Percentiles rank a stretch among this genome's conserved stretches.
phyloP scores from a whole-genome alignment of 2,329 filamentous ascomycete species.

The Bipolaris zeicola region DNA sequence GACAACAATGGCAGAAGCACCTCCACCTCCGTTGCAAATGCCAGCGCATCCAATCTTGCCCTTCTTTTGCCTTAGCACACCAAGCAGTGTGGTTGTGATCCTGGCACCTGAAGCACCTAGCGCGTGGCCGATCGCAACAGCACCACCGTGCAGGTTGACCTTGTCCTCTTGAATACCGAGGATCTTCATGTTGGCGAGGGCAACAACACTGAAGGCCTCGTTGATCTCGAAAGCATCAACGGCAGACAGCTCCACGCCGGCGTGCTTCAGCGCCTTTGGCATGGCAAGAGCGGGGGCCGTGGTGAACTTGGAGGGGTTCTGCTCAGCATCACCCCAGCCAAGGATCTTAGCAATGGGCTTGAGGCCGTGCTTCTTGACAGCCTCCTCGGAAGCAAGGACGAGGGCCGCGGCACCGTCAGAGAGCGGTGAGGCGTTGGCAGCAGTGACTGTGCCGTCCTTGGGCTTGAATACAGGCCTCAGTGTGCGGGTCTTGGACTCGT shows the following conservation, averaged over 20 bases:
- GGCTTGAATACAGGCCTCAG: constrained; percentile 80
- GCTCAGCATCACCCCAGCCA: constrained; percentile 94
- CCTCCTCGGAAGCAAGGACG: constrained; percentile 91
- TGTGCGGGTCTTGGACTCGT: constrained; percentile 57
- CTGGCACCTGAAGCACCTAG: constrained; percentile 92
- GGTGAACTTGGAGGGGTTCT: constrained; percentile 93
- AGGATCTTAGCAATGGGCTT: constrained; percentile 96
- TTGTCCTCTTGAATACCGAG: constrained; percentile 78
- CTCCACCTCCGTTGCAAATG: constrained; percentile 98
- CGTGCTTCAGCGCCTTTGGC: constrained; percentile 96
- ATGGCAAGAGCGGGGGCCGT: constrained; percentile 91
- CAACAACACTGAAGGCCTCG: constrained; percentile 97
- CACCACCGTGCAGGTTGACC: constrained; percentile 94
- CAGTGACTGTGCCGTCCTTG: constrained; percentile 85
- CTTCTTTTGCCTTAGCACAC: constrained; percentile 87
- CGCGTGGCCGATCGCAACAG: constrained; percentile 94
- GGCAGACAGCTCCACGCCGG: constrained; percentile 75
- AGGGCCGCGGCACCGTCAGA: constrained; percentile 94
- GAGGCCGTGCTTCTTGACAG: constrained; percentile 87
- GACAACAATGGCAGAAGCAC: constrained; percentile 90
- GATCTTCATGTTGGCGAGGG: constrained; percentile 94
- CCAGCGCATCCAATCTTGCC: constrained; percentile 92
- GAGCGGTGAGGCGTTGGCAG: constrained; percentile 93
- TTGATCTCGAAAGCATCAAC: constrained; percentile 99
- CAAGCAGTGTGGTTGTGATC: constrained; percentile 87